A percentile compares a stretch with the other conserved stretches of the same genome.
These are phyloP conservation scores for Candida alai DNA, from an alignment of 805 yeast genomes.

Conservation along the genomic window DNA sequence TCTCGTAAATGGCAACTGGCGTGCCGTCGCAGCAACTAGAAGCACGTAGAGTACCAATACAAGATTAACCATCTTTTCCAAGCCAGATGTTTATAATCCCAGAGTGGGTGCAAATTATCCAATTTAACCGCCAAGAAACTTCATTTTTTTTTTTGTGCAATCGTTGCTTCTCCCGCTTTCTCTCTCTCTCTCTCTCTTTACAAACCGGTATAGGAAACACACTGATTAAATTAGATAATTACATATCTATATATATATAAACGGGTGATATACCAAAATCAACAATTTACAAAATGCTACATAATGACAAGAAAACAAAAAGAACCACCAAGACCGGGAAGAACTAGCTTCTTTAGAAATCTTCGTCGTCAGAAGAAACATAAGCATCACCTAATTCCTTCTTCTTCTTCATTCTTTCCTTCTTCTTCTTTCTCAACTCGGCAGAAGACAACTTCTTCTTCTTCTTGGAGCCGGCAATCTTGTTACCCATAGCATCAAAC, in stretches of 20 bases:
- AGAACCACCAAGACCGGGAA: not conserved
- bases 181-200: too few species aligned
- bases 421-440: slow-evolving; percentile 99
- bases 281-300: not conserved
- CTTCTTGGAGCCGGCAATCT: slow-evolving; percentile 94
- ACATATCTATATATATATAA: not conserved
- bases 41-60: not conserved
- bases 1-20: not conserved
- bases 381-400: slow-evolving; percentile 99
- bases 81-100: too few species aligned
- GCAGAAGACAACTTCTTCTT: slow-evolving; percentile 97
- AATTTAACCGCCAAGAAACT: too few species aligned
- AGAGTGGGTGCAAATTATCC: too few species aligned
- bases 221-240: not conserved
- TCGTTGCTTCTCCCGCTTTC: too few species aligned
- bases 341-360: slow-evolving; percentile 7
- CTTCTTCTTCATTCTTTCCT: slow-evolving; percentile 99
- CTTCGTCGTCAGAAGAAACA: slow-evolving; percentile 87
- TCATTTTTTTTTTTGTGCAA: too few species aligned
- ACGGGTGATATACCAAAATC: not conserved
- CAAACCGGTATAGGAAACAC: not conserved
- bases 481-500: slow-evolving; percentile 99
- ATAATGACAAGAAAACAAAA: slow-evolving; percentile 1
- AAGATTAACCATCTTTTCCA: slow-evolving; percentile 1
- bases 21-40: too few species aligned